Base-by-base conservation (phyloP, 331 rosid species). In the Spiraea crenata region DNA sequence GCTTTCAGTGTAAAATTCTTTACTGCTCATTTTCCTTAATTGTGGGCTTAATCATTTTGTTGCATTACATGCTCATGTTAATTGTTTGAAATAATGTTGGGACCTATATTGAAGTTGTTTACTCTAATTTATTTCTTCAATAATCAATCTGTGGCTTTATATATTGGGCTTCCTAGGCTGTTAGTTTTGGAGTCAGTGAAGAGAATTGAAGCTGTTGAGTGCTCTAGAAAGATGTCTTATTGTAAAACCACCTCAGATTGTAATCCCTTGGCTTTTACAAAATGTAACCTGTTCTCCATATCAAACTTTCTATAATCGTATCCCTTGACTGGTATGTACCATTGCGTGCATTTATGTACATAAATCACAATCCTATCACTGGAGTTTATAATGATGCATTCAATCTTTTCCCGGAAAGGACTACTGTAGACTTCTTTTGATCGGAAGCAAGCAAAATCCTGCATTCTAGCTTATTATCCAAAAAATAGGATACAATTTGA, bases 1-100 rank as follows among this genome's bases (percentile, higher is more conserved):
- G 57, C 66, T 42, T 39, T 70, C 16, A 39, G 38, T 64, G 75
- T 57, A 11, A n/a, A 9, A 19, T 44, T 4, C 67, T 46, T 55
- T 38, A 16, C 44, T 58, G 60, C 74, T 71, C 63, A 68, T 63
- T 55, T 65, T 63, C 49, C 68, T 48, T 52, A 38, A 47, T 70
- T 20, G 17, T 38, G 56, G 17, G 25, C 19, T 52, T 46, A n/a
- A 41, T 52, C 55, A 3, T 11, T 4, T 72, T 19, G 38, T 37
- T 6, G 3, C 38, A 15, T 46, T 59, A 17, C 25, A 49, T 40
- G 34, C 66, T 35, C 52, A 37, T 65, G 41, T 51, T 67, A 34
- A 12, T 47, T 42, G 50, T 76, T 48, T 72, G 57, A 66, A 13
- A 42, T 71, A 46, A 49, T 56, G 64, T 69, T 16, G 19, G 59